phyloP scores from a whole-genome alignment of 345 rosid species.

The Boechera stricta region DNA sequence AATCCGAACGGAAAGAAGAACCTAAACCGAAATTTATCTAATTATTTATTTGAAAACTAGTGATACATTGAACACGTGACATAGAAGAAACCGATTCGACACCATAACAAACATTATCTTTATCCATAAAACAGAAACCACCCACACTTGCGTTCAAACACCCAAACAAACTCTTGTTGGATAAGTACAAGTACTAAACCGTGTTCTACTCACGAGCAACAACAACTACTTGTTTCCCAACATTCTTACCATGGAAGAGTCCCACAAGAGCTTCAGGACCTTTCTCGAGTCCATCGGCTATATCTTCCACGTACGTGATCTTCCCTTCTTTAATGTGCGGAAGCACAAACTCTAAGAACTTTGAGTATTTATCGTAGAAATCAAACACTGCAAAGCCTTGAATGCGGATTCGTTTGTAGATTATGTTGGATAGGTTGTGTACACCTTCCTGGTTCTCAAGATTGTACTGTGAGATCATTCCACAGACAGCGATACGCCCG shows the following conservation, averaged over 20 bases:
- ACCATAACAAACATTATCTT: background rate
- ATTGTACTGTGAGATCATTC: constrained; percentile 68
- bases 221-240: constrained; percentile 61
- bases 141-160: background rate
- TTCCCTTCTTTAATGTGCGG: constrained; percentile 54
- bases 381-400: constrained; percentile 52
- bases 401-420: constrained; percentile 47
- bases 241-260: constrained; percentile 60
- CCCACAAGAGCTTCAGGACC: constrained; percentile 60
- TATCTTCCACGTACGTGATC: constrained; percentile 62
- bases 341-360: constrained; percentile 52
- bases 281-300: constrained; percentile 60
- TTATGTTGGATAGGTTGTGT: constrained; percentile 38
- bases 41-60: background rate
- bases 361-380: constrained; percentile 50
- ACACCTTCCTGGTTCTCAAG: constrained; percentile 52
- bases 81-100: background rate
- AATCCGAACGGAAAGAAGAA: background rate
- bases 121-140: background rate
- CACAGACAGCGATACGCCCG: constrained; percentile 55
- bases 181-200: background rate
- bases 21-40: background rate
- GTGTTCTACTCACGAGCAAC: constrained; percentile 39
- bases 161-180: background rate
- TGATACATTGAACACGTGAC: too few species aligned